Evolutionary conservation across 2,329 filamentous ascomycete genomes (phyloP), one percentile per base, ranked within the genome.

Genomic region (Ascocoryne sarcoides): DNA sequence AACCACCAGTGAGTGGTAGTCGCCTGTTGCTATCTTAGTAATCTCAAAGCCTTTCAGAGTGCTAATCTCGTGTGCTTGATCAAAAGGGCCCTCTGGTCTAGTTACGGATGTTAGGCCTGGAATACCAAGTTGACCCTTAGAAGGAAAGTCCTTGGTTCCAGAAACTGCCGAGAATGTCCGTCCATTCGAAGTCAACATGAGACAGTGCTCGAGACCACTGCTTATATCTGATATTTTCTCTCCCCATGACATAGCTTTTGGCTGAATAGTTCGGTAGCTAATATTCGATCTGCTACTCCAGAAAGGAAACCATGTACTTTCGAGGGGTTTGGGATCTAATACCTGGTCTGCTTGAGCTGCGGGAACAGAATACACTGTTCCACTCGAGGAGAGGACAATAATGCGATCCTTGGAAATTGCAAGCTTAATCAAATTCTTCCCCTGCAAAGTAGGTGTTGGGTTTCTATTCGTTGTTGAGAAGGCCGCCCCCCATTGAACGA

Each of bases 111-210:
- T 83, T 32, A 96, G 65, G 1, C 86, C 88, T 0, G 87, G 82
- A 17, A 96, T 70, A 34, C 92, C 92, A 36, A 96, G 74, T 63
- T 98, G 89, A 4, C 92, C 92, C 56, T 76, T 81, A 2, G 75
- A 74, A 1, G 92, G 92, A 58, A 84, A 96, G 37, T 79, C 71
- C 42, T 83, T 75, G 14, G 79, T 79, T 46, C 84, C 87, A 2
- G 87, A 80, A 2, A 86, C 90, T n/a, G 84, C 81, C 2, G 89
- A 84, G 62, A 93, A 96, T 23, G 96, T 74, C 30, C 90, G 84
- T 1, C 92, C 92, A 38, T 75, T 76, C 34, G 78, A 87, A 0
- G 90, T 95, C 45, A 95, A 71, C 36, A 98, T 70, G 0, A 96
- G 71, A 21, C 82, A 84, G 60, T 96, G 90, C 56, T 96, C 88